phyloP scores from a whole-genome alignment of 2,329 filamentous ascomycete species.

The Aureobasidium vineae region DNA sequence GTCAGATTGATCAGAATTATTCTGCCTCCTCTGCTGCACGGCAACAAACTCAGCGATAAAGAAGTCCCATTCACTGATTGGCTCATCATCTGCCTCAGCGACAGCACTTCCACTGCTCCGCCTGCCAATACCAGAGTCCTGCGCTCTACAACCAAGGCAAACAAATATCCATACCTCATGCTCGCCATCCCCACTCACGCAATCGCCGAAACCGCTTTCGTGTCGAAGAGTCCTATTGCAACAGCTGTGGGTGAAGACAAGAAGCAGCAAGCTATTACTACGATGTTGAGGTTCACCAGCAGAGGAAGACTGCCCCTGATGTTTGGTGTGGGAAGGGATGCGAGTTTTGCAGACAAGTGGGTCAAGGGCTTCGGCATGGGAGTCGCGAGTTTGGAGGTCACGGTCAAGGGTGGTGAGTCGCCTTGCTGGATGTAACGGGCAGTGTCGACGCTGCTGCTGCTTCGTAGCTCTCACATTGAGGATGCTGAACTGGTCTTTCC shows the following conservation, averaged over 20 bases:
- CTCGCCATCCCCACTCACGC: background rate
- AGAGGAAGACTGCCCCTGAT: background rate
- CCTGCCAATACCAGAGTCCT: background rate
- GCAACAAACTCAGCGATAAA: background rate
- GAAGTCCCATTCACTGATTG: background rate
- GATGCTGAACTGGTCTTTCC: too few species aligned
- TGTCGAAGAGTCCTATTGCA: background rate
- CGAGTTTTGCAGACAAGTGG: background rate
- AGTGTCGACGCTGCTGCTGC: too few species aligned
- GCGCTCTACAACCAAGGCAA: background rate
- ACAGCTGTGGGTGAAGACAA: background rate
- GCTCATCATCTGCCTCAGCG: background rate
- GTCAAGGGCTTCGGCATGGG: background rate
- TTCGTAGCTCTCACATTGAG: too few species aligned
- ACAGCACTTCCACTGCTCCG: background rate
- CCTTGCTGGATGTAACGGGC: background rate
- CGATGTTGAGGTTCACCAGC: background rate
- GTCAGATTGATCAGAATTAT: constrained; percentile 4
- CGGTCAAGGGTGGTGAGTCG: background rate
- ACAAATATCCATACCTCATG: background rate
- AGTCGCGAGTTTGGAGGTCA: background rate
- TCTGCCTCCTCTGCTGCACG: background rate
- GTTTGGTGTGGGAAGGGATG: background rate
- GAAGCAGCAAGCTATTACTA: background rate
- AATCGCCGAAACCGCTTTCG: background rate